Conservation (phyloP, 331 rosid species). For the Erythrophleum ivorense region DNA sequence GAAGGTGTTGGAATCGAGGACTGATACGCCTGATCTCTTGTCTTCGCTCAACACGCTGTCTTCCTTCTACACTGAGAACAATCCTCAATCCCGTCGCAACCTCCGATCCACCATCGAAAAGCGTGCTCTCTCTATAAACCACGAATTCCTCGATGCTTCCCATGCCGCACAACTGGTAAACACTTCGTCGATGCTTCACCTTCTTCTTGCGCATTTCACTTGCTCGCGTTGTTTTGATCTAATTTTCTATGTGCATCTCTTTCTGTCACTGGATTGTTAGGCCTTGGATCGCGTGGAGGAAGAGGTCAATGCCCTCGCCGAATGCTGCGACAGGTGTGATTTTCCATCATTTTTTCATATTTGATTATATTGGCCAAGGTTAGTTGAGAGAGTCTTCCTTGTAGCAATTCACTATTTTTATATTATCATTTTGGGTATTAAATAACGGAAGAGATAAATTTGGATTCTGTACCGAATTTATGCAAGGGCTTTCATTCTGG, state of each 20-base stretch:
- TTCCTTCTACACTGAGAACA: conserved; percentile 81
- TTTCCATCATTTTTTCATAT: neutral
- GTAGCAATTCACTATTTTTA: conserved; percentile 26
- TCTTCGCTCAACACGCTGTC: conserved; percentile 86
- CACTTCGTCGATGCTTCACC: neutral
- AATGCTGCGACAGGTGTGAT: conserved; percentile 80
- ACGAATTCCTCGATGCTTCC: conserved; percentile 77
- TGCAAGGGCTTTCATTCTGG: neutral
- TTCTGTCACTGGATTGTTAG: conserved; percentile 29
- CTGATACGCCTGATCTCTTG: conserved; percentile 84
- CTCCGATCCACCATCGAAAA: conserved; percentile 93
- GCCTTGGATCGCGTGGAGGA: conserved; percentile 88
- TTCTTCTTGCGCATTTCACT: conserved; percentile 28
- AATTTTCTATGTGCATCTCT: neutral
- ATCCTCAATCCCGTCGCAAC: conserved; percentile 88
- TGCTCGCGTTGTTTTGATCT: conserved; percentile 14
- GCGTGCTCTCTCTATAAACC: conserved; percentile 85
- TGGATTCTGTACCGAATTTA: neutral
- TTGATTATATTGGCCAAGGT: neutral
- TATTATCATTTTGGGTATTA: neutral
- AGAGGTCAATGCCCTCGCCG: conserved; percentile 72
- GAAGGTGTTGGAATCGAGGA: conserved; percentile 89
- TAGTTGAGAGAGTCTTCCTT: neutral
- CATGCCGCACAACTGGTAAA: conserved; percentile 64
- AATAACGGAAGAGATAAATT: neutral